Evolutionary conservation across 345 rosid species (phyloP).

Genomic region (Sonneratia alba): DNA sequence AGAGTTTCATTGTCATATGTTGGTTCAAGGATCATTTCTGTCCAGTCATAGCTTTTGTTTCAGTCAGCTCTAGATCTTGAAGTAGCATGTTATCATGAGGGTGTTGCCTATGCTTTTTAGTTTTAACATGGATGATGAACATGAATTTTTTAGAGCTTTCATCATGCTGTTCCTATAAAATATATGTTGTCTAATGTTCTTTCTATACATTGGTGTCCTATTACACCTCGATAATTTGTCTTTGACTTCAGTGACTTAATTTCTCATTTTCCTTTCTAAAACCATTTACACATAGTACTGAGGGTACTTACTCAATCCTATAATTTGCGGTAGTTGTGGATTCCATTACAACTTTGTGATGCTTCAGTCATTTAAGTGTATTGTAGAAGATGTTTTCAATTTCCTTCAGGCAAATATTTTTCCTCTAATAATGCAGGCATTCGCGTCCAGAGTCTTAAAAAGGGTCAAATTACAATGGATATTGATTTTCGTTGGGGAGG

Average conservation of each 20-base stretch:
- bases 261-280: not conserved
- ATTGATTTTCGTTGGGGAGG: conserved; percentile 99
- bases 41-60: not conserved
- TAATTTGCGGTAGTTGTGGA: not conserved
- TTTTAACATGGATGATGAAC: not conserved
- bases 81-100: not conserved
- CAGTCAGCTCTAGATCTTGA: not conserved
- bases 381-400: not conserved
- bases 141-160: not conserved
- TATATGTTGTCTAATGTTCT: not conserved
- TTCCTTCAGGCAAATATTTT: not conserved
- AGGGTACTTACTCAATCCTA: not conserved
- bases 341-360: not conserved
- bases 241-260: not conserved
- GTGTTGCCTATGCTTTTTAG: not conserved
- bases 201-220: not conserved
- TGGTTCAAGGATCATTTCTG: no score
- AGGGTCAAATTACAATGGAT: conserved; percentile 95
- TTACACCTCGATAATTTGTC: not conserved
- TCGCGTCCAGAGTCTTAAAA: conserved; percentile 92
- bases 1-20: no score
- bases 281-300: not conserved
- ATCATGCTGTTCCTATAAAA: not conserved
- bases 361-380: not conserved
- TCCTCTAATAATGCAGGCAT: conserved; percentile 50